Conservation (phyloP, 441 rosid species). For the Brassica balearica region DNA sequence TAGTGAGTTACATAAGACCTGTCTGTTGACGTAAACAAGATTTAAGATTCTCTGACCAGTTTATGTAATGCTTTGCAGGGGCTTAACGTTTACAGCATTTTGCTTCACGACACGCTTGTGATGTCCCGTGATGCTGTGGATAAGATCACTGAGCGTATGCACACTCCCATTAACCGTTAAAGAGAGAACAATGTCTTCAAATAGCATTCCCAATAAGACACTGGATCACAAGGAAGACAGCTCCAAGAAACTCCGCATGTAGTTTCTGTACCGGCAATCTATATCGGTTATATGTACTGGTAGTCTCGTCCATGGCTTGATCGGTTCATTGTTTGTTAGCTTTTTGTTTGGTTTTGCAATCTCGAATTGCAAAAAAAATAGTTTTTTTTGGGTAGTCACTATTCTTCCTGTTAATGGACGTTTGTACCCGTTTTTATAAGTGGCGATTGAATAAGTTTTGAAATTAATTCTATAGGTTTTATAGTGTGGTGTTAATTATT, state of each 20-base stretch:
- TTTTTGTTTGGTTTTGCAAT: neutral
- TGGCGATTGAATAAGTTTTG: too few relatives aligned
- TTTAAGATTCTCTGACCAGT: neutral
- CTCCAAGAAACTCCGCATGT: conserved; percentile 8
- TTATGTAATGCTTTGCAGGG: conserved; percentile 60
- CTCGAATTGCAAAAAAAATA: neutral
- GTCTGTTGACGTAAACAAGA: too few relatives aligned
- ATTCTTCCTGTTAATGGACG: too few relatives aligned
- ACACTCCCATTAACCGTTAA: conserved; percentile 88
- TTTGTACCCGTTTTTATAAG: too few relatives aligned
- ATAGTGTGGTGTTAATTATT: too few relatives aligned
- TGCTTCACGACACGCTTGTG: conserved; percentile 82
- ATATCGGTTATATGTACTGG: conserved; percentile 22
- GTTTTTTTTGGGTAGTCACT: neutral
- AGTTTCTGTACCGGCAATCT: conserved; percentile 21
- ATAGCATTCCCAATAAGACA: conserved; percentile 23
- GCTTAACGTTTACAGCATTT: conserved; percentile 86
- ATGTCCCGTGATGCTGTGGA: conserved; percentile 91
- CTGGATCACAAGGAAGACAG: conserved; percentile 20
- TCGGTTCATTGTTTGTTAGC: neutral
- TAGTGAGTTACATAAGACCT: conserved; percentile 64
- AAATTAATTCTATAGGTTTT: too few relatives aligned
- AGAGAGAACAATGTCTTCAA: conserved; percentile 12
- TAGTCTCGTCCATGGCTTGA: conserved; percentile 11
- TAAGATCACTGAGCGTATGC: conserved; percentile 83